Percentiles rank a stretch among this genome's conserved stretches.
These are phyloP conservation scores for Lentinula boryana DNA, from an alignment of 768 basidiomycete species.

Conservation along the genomic window DNA sequence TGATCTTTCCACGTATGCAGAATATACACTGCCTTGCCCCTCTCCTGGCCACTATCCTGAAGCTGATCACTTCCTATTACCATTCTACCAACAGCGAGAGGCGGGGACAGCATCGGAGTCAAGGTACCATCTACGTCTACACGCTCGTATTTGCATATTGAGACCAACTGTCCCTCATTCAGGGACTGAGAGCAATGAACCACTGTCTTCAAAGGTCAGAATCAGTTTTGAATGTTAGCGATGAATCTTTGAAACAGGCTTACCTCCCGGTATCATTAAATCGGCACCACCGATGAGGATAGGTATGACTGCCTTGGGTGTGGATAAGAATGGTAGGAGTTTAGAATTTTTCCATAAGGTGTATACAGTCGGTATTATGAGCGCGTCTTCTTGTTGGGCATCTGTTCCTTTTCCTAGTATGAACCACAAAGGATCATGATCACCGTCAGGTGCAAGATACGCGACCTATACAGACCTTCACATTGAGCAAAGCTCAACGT, in stretches of 20 bases:
- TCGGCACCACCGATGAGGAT: conserved; percentile 76
- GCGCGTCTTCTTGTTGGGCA: conserved; percentile 11
- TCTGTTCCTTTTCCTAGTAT: conserved; percentile 61
- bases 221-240: conserved; percentile 4
- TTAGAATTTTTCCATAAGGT: conserved; percentile 72
- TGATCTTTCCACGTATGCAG: conserved; percentile 75
- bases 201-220: conserved; percentile 40
- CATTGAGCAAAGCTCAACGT: background rate
- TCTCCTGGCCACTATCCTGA: conserved; percentile 33
- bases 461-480: conserved; percentile 36
- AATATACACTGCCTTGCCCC: conserved; percentile 74
- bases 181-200: conserved; percentile 43
- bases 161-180: conserved; percentile 48
- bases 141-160: conserved; percentile 45
- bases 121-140: conserved; percentile 26
- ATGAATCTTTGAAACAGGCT: conserved; percentile 16
- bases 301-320: conserved; percentile 65
- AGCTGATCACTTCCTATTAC: conserved; percentile 49
- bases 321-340: conserved; percentile 66
- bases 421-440: conserved; percentile 69
- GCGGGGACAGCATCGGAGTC: conserved; percentile 29
- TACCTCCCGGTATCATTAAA: conserved; percentile 85
- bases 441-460: conserved; percentile 55
- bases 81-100: conserved; percentile 74
- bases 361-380: conserved; percentile 76